Evolutionary conservation across 78 protist genomes (phyloP).

Genomic region (Bigelowiella natans): DNA sequence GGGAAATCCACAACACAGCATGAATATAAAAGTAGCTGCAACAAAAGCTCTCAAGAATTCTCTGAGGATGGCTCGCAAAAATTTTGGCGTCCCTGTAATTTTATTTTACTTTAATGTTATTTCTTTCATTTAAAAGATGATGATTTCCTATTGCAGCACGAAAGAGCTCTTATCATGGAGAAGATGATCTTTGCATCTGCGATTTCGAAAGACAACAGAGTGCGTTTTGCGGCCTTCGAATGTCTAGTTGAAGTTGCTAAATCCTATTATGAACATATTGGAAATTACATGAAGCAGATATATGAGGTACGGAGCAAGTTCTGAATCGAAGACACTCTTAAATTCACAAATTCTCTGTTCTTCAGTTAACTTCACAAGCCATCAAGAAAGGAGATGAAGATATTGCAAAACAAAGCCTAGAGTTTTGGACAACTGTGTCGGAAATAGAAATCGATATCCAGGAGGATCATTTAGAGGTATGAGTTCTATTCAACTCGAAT

Average conservation of each 20-base stretch:
- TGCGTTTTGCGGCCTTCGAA: background rate
- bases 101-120: background rate
- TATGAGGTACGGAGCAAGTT: constrained; percentile 1
- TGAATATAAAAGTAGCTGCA: constrained; percentile 38
- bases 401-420: constrained; percentile 72
- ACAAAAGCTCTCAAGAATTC: constrained; percentile 2
- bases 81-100: background rate
- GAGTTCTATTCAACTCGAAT: background rate
- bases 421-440: constrained; percentile 82
- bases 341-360: background rate
- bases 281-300: constrained; percentile 50
- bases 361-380: background rate
- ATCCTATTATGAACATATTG: constrained; percentile 58
- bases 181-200: background rate
- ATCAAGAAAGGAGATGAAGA: constrained; percentile 49
- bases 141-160: background rate
- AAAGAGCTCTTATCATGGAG: background rate
- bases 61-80: background rate
- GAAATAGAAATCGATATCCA: constrained; percentile 61
- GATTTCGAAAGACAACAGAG: background rate
- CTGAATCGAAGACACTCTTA: no score
- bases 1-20: constrained; percentile 30
- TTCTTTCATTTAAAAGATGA: background rate
- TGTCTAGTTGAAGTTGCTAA: constrained; percentile 19
- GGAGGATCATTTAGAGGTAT: constrained; percentile 19